Percentiles rank a stretch among this genome's conserved stretches.
Conservation (phyloP, 2,329 filamentous ascomycete genomes). For the Chlorencoelia australis region DNA sequence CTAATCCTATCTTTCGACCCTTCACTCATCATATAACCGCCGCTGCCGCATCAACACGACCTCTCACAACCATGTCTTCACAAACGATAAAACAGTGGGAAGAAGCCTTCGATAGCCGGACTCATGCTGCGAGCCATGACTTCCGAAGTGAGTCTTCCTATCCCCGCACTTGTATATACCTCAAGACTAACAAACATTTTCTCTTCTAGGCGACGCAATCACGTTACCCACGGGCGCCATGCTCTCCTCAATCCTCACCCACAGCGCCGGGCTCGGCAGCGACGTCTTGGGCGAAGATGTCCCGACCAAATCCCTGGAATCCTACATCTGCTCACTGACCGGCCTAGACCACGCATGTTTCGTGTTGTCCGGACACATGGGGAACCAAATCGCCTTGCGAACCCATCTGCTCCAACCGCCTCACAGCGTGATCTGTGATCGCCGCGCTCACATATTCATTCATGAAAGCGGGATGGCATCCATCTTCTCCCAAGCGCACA, state of each 20-base stretch:
- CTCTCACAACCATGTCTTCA: too few species aligned
- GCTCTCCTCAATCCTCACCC: constrained; percentile 67
- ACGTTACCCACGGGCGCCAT: constrained; percentile 73
- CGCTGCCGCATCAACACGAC: too few species aligned
- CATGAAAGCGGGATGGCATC: constrained; percentile 59
- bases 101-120: too few species aligned
- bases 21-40: too few species aligned
- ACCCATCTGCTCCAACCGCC: constrained; percentile 71
- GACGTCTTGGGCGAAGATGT: constrained; percentile 76
- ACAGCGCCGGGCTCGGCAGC: constrained; percentile 69
- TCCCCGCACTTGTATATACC: too few species aligned
- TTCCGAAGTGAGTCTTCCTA: too few species aligned
- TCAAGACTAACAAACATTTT: too few species aligned
- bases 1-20: too few species aligned
- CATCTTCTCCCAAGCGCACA: constrained; percentile 56
- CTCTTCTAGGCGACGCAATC: constrained; percentile 47
- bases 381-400: constrained; percentile 77
- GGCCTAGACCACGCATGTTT: constrained; percentile 70
- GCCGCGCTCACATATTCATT: constrained; percentile 65
- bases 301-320: constrained; percentile 67
- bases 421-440: constrained; percentile 69
- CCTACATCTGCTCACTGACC: constrained; percentile 61
- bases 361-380: constrained; percentile 87
- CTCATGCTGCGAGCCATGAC: too few species aligned
- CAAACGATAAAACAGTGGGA: too few species aligned